A percentile compares a stretch with the other conserved stretches of the same genome.
Evolutionary conservation across 73 alveolate species (phyloP).

Genomic region (Breviolum minutum): DNA sequence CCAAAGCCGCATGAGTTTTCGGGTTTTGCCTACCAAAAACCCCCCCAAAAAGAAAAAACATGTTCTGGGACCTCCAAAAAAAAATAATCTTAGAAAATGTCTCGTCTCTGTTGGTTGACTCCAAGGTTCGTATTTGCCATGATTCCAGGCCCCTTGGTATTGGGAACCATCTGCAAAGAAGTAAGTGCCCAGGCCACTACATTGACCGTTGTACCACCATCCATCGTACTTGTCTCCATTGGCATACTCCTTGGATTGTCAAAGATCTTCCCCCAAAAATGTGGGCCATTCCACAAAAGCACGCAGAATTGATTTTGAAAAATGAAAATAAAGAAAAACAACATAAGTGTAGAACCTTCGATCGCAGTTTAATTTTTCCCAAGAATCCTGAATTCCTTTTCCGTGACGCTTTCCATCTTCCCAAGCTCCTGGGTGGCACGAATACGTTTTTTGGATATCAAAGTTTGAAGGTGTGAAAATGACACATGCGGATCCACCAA

Average conservation of each 20-base stretch:
- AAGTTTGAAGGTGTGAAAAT: not conserved
- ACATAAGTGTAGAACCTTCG: no score
- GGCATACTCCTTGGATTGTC: constrained; percentile 44
- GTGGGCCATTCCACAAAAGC: not conserved
- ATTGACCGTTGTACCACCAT: constrained; percentile 94
- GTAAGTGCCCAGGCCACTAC: constrained; percentile 90
- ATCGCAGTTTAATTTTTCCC: not conserved
- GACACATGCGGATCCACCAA: not conserved
- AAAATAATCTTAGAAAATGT: not conserved
- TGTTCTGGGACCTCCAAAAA: not conserved
- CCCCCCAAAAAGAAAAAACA: not conserved
- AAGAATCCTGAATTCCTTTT: constrained; percentile 60
- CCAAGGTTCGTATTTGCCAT: constrained; percentile 75
- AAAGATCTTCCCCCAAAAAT: not conserved
- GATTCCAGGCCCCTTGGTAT: constrained; percentile 86
- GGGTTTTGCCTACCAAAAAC: not conserved
- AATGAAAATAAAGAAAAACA: no score
- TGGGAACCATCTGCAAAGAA: constrained; percentile 93
- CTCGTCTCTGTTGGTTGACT: not conserved
- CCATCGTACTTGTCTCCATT: constrained; percentile 88
- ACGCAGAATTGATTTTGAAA: not conserved
- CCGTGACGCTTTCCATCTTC: constrained; percentile 86
- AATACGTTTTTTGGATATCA: not conserved
- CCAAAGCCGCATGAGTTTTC: not conserved
- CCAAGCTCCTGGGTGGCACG: constrained; percentile 66